These are phyloP conservation scores for Albatrellus ellisii DNA, from an alignment of 768 basidiomycete species.

Conservation along the genomic window DNA sequence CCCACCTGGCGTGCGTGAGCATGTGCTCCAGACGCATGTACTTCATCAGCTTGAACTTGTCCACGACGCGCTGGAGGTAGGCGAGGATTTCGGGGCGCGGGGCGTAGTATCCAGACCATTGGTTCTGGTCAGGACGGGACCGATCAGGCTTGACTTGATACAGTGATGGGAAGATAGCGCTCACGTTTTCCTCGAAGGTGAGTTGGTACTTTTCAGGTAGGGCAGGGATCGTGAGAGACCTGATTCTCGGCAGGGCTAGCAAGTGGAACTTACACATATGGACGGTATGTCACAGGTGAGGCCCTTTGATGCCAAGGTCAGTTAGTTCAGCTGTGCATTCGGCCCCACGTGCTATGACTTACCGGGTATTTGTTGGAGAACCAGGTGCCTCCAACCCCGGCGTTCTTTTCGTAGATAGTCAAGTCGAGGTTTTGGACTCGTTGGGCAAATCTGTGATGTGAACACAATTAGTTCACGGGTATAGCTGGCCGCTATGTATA, in stretches of 20 bases:
- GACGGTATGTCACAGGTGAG: constrained; percentile 10
- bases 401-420: constrained; percentile 44
- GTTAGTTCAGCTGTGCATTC: not conserved
- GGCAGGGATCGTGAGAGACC: not conserved
- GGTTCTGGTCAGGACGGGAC: constrained; percentile 11
- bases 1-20: constrained; percentile 36
- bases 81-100: constrained; percentile 29
- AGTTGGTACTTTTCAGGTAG: constrained; percentile 5
- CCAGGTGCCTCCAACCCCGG: constrained; percentile 55
- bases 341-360: not conserved
- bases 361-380: constrained; percentile 25
- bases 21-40: constrained; percentile 46
- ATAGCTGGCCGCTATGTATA: not conserved
- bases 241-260: not conserved
- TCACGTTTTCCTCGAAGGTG: constrained; percentile 10
- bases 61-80: constrained; percentile 39
- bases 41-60: constrained; percentile 39
- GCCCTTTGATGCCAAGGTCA: constrained; percentile 1
- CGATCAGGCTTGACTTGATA: too few species aligned
- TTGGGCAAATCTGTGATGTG: constrained; percentile 40
- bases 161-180: not conserved
- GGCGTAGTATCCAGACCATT: constrained; percentile 11
- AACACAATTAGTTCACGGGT: not conserved
- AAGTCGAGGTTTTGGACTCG: constrained; percentile 38
- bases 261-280: constrained; percentile 2